Conservation (phyloP, 1,284 basidiomycete genomes). For the Naganishia sp. region DNA sequence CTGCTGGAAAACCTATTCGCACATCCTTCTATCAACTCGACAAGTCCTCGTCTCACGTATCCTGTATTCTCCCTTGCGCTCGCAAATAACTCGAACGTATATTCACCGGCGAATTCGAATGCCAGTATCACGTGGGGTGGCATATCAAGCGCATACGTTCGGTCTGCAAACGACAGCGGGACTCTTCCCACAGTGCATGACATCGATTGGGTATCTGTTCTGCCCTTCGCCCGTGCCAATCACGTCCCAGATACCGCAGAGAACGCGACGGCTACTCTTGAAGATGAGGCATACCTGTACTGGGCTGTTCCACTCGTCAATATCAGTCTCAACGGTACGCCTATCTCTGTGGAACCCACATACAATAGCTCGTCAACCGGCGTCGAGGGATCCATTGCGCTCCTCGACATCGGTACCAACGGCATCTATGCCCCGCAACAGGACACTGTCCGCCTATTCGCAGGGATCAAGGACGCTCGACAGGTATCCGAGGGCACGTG, state of each 20-base stretch:
- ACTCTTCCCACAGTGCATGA: conserved; percentile 38
- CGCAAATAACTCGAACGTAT: conserved; percentile 35
- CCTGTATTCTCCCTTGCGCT: conserved; percentile 47
- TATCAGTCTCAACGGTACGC: conserved; percentile 66
- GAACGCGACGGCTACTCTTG: conserved; percentile 37
- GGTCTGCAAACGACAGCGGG: conserved; percentile 26
- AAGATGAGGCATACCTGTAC: conserved; percentile 63
- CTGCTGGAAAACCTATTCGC: conserved; percentile 44
- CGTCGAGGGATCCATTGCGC: conserved; percentile 64
- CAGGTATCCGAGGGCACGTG: conserved; percentile 72
- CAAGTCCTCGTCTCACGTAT: conserved; percentile 38
- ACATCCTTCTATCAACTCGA: conserved; percentile 7
- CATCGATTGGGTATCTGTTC: conserved; percentile 47
- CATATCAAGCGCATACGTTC: conserved; percentile 42
- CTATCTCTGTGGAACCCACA: conserved; percentile 64
- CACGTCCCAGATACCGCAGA: neutral
- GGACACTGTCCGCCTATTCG: conserved; percentile 72
- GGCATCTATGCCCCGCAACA: conserved; percentile 79
- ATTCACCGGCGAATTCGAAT: conserved; percentile 33
- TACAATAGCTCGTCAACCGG: conserved; percentile 72
- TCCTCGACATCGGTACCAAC: conserved; percentile 75
- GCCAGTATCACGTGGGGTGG: conserved; percentile 47
- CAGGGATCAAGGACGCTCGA: conserved; percentile 65
- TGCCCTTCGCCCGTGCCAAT: conserved; percentile 41
- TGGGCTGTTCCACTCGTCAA: conserved; percentile 71